phyloP scores from a whole-genome alignment of 169 alveolate genomes.

The Plasmodium vivax region DNA sequence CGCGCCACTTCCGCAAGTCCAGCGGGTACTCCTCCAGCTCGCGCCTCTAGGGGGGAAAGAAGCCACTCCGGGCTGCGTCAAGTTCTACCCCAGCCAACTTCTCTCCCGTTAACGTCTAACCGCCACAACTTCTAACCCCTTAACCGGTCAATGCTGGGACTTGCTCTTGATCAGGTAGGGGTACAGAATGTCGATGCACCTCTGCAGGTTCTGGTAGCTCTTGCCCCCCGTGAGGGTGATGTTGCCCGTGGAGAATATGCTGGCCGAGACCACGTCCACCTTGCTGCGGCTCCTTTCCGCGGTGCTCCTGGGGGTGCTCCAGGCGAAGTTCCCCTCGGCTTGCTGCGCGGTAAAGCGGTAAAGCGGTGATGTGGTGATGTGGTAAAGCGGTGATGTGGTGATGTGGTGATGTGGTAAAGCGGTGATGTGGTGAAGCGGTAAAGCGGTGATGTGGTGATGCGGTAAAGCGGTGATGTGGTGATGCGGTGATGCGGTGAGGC shows the following conservation, averaged over 20 bases:
- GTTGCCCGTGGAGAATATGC: slow-evolving; percentile 83
- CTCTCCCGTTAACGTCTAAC: too few species aligned
- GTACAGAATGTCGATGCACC: slow-evolving; percentile 41
- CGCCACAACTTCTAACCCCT: too few species aligned
- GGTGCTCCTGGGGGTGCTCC: slow-evolving; percentile 6
- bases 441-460: too few species aligned
- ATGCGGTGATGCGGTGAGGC: too few species aligned
- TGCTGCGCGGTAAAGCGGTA: too few species aligned
- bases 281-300: slow-evolving; percentile 25
- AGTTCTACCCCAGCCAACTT: too few species aligned
- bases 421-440: too few species aligned
- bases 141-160: slow-evolving; percentile 27
- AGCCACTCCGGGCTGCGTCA: too few species aligned
- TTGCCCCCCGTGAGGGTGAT: slow-evolving; percentile 84
- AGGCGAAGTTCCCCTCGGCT: slow-evolving; percentile 25
- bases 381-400: too few species aligned
- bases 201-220: slow-evolving; percentile 61
- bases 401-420: too few species aligned
- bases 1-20: neutral
- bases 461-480: too few species aligned
- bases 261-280: slow-evolving; percentile 82
- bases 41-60: neutral
- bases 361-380: too few species aligned
- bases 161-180: slow-evolving; percentile 65
- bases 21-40: slow-evolving; percentile 24